A percentile compares a stretch with the other conserved stretches of the same genome.
phyloP scores from a whole-genome alignment of 441 rosid species.

The Erodium trifolium region DNA sequence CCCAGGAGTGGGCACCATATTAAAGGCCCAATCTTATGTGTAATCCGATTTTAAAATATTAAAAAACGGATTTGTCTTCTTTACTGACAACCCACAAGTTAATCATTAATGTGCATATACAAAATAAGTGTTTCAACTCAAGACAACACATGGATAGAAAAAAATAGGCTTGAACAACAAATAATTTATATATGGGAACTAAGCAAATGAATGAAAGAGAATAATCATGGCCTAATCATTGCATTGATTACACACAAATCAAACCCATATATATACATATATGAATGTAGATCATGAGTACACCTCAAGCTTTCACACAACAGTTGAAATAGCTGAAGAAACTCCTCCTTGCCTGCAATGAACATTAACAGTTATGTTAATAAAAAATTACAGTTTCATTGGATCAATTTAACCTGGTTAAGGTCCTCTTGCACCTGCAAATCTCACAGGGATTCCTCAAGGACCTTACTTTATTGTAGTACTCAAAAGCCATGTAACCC shows the following conservation, averaged over 20 bases:
- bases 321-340: slow-evolving; percentile 8
- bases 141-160: too few relatives aligned
- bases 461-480: not conserved
- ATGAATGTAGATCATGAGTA: not conserved
- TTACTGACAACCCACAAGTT: too few relatives aligned
- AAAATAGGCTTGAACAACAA: too few relatives aligned
- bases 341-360: not conserved
- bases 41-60: too few relatives aligned
- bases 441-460: not conserved
- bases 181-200: not conserved
- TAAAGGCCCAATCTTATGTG: too few relatives aligned
- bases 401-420: not conserved
- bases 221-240: not conserved
- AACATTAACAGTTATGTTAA: not conserved
- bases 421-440: not conserved
- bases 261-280: not conserved
- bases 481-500: not conserved
- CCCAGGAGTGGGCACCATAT: too few relatives aligned
- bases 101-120: too few relatives aligned
- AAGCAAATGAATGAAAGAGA: not conserved
- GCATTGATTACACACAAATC: not conserved
- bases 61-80: too few relatives aligned
- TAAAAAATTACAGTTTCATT: not conserved
- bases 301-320: not conserved
- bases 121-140: too few relatives aligned